Evolutionary conservation across 495 filamentous ascomycete species (phyloP), one percentile per base, ranked within the genome.

Genomic region (Lasiosphaeria ovina): DNA sequence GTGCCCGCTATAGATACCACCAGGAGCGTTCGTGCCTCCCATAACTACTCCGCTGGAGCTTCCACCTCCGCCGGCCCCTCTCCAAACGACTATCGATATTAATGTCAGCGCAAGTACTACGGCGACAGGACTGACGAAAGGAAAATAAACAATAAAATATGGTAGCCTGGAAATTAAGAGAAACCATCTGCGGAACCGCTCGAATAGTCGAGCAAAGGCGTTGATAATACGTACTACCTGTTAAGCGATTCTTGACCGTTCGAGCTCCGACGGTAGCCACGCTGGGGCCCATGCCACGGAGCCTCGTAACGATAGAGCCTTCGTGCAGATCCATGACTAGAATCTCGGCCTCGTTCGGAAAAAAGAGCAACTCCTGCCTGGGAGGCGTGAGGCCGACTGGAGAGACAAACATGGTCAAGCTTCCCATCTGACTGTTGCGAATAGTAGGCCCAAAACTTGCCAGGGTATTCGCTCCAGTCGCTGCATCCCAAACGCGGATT

Each of bases 401-500:
- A 6, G 85, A 76, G 32, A 86, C 70, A 58, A 90, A 69, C 35
- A 91, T 86, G 31, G 79, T 77, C 8, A 87, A 71, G 50, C 84
- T 83, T 0, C 85, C 84, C 0, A 91, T 75, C 66, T 86, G 81
- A 12, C 79, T 79, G 63, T 94, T 94, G 54, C 83, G 85, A n/a
- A 94, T 79, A 3, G 81, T 78, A 0, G 90, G 89, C 0, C 91
- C 91, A 63, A 95, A 95, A 72, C 85, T 92, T 0, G 85, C 89
- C 3, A 96, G 79, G 1, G 88, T 92, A 66, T 97, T 96, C 7
- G 85, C 88, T 11, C 92, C 91, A 0, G 86, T 89, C 0, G 76
- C 76, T 12, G 88, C 83, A 71, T 94, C 82, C 93, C 92, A 96
- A 3, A 95, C 90, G 3, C 92, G 83, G 51, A 97, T 87, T 8